phyloP scores from a whole-genome alignment of 306 rosid species.

The Abrus precatorius region DNA sequence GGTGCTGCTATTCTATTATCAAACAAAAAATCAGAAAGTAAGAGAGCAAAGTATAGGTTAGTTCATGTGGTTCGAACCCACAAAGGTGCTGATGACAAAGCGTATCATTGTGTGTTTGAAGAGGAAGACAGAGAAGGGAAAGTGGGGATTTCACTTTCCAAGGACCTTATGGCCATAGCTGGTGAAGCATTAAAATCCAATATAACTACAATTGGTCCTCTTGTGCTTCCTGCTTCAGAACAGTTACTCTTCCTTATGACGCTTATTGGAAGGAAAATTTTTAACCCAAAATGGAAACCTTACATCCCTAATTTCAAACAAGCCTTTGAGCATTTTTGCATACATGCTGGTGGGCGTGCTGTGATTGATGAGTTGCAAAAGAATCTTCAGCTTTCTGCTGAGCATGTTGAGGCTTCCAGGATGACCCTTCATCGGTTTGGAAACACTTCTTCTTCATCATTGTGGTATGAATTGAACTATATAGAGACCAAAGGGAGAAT shows the following conservation, averaged over 20 bases:
- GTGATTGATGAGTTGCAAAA: conserved; percentile 89
- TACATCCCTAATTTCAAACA: conserved; percentile 88
- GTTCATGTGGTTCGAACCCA: conserved; percentile 80
- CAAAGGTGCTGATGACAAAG: conserved; percentile 81
- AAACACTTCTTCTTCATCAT: conserved; percentile 86
- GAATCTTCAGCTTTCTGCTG: conserved; percentile 80
- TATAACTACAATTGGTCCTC: conserved; percentile 87
- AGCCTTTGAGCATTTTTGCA: conserved; percentile 90
- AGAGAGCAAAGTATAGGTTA: conserved; percentile 68
- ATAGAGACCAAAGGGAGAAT: conserved; percentile 83
- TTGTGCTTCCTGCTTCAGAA: conserved; percentile 88
- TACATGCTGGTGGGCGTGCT: conserved; percentile 88
- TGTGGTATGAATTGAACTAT: conserved; percentile 81
- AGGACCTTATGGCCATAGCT: conserved; percentile 92
- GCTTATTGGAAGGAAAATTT: conserved; percentile 73
- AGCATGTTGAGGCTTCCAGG: conserved; percentile 89
- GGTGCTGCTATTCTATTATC: conserved; percentile 84
- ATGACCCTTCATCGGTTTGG: conserved; percentile 91
- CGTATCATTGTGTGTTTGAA: conserved; percentile 74
- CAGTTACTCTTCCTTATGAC: conserved; percentile 76
- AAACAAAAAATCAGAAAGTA: conserved; percentile 60
- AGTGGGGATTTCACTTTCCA: conserved; percentile 76
- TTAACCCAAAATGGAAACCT: conserved; percentile 83
- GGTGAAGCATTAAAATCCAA: conserved; percentile 89
- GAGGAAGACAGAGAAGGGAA: conserved; percentile 80